Percentiles rank a stretch among this genome's conserved stretches.
Conservation (phyloP, 257 asterid species). For the Capsicum baccatum region DNA sequence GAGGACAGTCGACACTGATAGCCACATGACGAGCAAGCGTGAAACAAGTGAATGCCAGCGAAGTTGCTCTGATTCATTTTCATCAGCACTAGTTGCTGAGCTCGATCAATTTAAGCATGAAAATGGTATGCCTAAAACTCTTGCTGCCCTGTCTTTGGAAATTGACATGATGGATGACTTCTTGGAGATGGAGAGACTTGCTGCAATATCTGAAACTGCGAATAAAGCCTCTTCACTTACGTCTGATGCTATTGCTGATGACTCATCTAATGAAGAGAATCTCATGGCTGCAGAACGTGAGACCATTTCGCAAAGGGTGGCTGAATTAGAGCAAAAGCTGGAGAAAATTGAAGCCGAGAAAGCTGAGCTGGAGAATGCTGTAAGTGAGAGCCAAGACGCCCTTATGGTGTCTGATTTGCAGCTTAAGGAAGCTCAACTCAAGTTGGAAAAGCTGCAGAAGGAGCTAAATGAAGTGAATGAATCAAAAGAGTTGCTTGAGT, state of each 20-base stretch:
- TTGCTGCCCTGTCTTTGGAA: constrained; percentile 47
- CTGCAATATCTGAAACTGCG: constrained; percentile 58
- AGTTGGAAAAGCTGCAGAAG: constrained; percentile 51
- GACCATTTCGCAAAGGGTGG: constrained; percentile 45
- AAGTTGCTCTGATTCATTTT: constrained; percentile 54
- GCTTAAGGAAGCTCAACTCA: constrained; percentile 45
- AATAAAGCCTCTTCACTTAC: constrained; percentile 40
- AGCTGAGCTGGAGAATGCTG: constrained; percentile 47
- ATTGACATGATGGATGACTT: constrained; percentile 90
- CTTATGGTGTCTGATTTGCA: constrained; percentile 44
- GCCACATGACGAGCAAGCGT: constrained; percentile 34
- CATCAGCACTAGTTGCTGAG: constrained; percentile 53
- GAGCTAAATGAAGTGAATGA: constrained; percentile 51
- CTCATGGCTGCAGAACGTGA: constrained; percentile 50
- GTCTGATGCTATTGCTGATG: constrained; percentile 40
- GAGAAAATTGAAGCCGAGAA: constrained; percentile 55
- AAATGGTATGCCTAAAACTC: constrained; percentile 44
- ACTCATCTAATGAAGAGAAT: constrained; percentile 44
- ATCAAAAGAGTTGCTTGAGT: constrained; percentile 56
- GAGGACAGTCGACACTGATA: constrained; percentile 40
- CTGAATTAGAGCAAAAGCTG: constrained; percentile 62
- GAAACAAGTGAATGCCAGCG: constrained; percentile 46
- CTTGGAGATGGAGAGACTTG: constrained; percentile 85
- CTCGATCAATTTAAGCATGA: constrained; percentile 62
- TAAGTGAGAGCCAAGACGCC: constrained; percentile 47